These are phyloP conservation scores for Globisporangium rhizosaccharum DNA, from an alignment of 352 stramenopile genomes.

Conservation along the genomic window DNA sequence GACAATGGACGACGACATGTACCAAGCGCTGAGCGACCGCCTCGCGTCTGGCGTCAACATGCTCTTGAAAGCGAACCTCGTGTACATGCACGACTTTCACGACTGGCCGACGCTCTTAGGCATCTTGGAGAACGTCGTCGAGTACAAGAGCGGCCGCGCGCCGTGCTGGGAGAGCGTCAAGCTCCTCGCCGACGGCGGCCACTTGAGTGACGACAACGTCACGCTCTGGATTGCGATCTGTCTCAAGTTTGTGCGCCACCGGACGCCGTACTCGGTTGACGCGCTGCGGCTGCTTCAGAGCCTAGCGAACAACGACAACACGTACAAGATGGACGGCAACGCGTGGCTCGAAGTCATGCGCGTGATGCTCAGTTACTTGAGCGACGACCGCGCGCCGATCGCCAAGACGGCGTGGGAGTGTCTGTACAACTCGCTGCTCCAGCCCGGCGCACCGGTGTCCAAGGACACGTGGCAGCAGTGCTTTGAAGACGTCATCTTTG, in stretches of 20 bases:
- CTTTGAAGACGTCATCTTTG: conserved; percentile 85
- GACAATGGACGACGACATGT: conserved; percentile 77
- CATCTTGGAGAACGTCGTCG: conserved; percentile 70
- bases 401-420: conserved; percentile 83
- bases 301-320: conserved; percentile 65
- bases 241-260: conserved; percentile 70
- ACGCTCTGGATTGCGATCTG: conserved; percentile 79
- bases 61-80: conserved; percentile 80
- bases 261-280: conserved; percentile 71
- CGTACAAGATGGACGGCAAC: conserved; percentile 65
- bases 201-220: conserved; percentile 77
- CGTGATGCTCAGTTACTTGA: conserved; percentile 80
- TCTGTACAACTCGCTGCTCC: conserved; percentile 73
- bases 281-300: conserved; percentile 68
- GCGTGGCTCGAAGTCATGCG: conserved; percentile 84
- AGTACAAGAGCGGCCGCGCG: conserved; percentile 68
- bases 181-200: conserved; percentile 59
- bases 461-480: conserved; percentile 79
- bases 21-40: conserved; percentile 73
- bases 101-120: conserved; percentile 72
- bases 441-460: conserved; percentile 59
- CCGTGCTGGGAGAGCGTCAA: conserved; percentile 76
- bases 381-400: conserved; percentile 70
- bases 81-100: conserved; percentile 86
- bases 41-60: conserved; percentile 78